Base-by-base conservation (phyloP, 306 rosid species). In the Sesbania bispinosa region DNA sequence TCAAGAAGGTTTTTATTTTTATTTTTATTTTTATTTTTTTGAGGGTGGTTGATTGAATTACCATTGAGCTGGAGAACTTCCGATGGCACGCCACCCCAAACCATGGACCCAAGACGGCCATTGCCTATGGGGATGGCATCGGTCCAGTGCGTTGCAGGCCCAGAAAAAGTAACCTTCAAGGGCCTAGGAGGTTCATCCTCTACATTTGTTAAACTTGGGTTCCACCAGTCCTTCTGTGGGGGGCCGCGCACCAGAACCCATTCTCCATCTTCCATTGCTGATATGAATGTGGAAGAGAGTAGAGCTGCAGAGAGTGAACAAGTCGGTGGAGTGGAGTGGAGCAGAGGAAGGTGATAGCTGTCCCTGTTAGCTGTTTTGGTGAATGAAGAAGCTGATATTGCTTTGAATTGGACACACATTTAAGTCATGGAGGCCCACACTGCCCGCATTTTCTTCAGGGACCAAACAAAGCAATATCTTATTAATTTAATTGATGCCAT, bases 51-150 rank as follows among this genome's bases (percentile, higher is more conserved):
- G 33, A 6, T 63, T n/a, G n/a, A n/a, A n/a, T n/a, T 75, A 93
- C 98, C 98, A 80, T 87, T 93, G 74, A 93, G 97, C 83, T 88
- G 98, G 35, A 93, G 89, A 83, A 82, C 51, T 62, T 93, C 98
- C 0, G 88, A 61, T 0, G 80, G 79, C 0, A 93, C 96, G 7
- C 88, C 96, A 61, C 98, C 98, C 94, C 96, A 93, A 18, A 93
- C 79, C 97, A 93, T 90, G 48, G 94, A 96, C 10, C 98, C 98
- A 19, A 93, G 97, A 30, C 92, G 82, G 29, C 98, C 98, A 87
- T 93, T 93, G 9, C 97, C 98, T 48, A 93, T 83, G 6, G 98
- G 98, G 51, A 90, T 59, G 6, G 98, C 97, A 65, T 90, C 97
- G 1, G 97, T 93, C 93, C 97, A 90, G 61, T 88, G 79, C 54